Evolutionary conservation across 108 stramenopile species (phyloP).

Genomic region (Aurantiochytrium sp.): DNA sequence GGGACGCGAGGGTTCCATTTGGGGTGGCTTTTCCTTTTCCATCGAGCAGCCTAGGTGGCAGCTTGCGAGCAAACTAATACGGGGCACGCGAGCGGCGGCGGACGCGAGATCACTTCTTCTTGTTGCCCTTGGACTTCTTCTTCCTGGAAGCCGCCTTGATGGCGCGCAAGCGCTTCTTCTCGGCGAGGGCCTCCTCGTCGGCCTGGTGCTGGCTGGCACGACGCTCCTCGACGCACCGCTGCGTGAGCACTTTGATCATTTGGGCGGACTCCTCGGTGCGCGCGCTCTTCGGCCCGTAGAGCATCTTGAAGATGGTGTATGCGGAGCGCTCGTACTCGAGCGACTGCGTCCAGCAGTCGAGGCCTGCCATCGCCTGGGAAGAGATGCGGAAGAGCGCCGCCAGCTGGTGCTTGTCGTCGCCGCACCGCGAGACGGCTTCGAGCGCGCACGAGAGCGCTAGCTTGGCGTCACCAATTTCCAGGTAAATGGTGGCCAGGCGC

Average conservation of each 20-base stretch:
- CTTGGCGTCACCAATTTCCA: constrained; percentile 34
- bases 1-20: no score
- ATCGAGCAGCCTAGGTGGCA: no score
- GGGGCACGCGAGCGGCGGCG: no score
- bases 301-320: background rate
- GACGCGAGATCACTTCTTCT: no score
- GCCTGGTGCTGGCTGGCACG: background rate
- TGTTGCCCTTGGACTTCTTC: background rate
- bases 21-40: no score
- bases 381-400: background rate
- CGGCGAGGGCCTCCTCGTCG: background rate
- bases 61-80: no score
- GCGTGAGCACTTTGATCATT: background rate
- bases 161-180: background rate
- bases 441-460: background rate
- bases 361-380: background rate
- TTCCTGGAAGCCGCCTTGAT: background rate
- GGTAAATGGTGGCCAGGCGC: constrained; percentile 73
- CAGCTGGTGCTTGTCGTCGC: background rate
- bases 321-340: constrained; percentile 17
- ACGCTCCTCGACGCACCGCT: background rate
- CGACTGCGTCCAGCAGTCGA: background rate
- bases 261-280: background rate
- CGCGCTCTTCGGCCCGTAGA: background rate
- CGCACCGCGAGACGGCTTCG: background rate